Conservation (phyloP, 768 basidiomycete species). For the Pisolithus orientalis region DNA sequence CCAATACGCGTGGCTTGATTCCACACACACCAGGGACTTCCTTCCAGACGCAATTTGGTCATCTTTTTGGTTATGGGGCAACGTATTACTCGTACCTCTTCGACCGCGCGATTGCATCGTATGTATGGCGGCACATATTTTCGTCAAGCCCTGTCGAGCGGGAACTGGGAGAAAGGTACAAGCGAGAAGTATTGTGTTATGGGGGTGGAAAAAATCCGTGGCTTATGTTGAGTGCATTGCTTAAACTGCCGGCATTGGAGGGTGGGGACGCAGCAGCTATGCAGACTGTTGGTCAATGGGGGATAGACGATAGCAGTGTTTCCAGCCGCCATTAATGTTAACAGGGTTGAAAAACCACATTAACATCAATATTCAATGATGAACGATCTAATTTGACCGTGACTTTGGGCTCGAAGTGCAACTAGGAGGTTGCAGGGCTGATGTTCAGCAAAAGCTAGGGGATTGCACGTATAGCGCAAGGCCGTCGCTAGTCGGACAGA, state of each 20-base stretch:
- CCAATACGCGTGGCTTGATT: conserved; percentile 68
- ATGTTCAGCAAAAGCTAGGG: too few relatives aligned
- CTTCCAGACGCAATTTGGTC: conserved; percentile 94
- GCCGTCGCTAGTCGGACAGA: too few relatives aligned
- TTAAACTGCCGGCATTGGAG: conserved; percentile 59
- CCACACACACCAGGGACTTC: conserved; percentile 81
- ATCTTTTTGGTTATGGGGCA: conserved; percentile 93
- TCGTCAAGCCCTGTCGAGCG: conserved; percentile 59
- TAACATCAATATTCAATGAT: too few relatives aligned
- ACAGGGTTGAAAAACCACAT: too few relatives aligned
- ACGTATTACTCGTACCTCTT: conserved; percentile 98
- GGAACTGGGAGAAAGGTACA: conserved; percentile 76
- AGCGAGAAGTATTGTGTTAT: conserved; percentile 62
- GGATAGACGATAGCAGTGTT: conserved; percentile 66
- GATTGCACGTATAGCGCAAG: too few relatives aligned
- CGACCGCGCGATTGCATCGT: conserved; percentile 90
- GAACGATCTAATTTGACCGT: too few relatives aligned
- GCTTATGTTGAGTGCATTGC: conserved; percentile 76
- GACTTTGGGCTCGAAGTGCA: too few relatives aligned
- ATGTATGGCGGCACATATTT: conserved; percentile 83
- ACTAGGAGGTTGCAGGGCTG: too few relatives aligned
- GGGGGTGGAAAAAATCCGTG: conserved; percentile 94
- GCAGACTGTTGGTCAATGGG: conserved; percentile 87
- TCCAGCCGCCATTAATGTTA: conserved; percentile 52
- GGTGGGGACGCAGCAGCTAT: conserved; percentile 78